A percentile compares a stretch with the other conserved stretches of the same genome.
Evolutionary conservation across 495 filamentous ascomycete species (phyloP).

Genomic region (Rostrohypoxylon terebratum): DNA sequence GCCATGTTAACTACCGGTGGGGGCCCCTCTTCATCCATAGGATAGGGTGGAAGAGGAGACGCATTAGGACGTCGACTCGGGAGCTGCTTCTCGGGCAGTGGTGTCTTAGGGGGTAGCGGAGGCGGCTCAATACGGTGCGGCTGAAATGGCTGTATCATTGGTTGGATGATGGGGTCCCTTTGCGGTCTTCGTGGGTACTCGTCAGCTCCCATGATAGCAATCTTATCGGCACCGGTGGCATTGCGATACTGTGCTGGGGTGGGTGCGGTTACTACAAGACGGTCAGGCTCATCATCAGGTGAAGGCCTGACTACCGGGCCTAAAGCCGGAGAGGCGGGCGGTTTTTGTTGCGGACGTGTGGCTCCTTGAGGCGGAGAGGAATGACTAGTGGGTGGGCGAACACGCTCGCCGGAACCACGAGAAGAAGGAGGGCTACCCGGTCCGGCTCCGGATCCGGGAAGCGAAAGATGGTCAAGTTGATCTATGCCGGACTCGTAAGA

Average conservation of each 20-base stretch:
- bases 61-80: conserved; percentile 43
- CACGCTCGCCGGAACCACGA: conserved; percentile 57
- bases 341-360: conserved; percentile 47
- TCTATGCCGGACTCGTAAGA: conserved; percentile 63
- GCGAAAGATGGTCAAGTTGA: conserved; percentile 55
- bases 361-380: conserved; percentile 52
- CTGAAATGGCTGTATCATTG: conserved; percentile 57
- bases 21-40: conserved; percentile 81
- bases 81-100: conserved; percentile 65
- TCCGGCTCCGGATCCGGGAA: conserved; percentile 43
- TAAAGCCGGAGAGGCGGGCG: conserved; percentile 49
- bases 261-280: conserved; percentile 62
- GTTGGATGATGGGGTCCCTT: conserved; percentile 41
- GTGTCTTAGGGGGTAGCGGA: conserved; percentile 87
- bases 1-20: conserved; percentile 85
- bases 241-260: conserved; percentile 65
- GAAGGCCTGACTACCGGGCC: conserved; percentile 39
- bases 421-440: conserved; percentile 54
- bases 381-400: conserved; percentile 41
- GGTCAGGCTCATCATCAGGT: conserved; percentile 58
- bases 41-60: conserved; percentile 74
- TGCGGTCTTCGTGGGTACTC: conserved; percentile 65
- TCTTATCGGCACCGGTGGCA: conserved; percentile 68
- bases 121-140: conserved; percentile 70
- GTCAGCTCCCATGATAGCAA: conserved; percentile 67